These are phyloP conservation scores for Stachybotrys elegans DNA, from an alignment of 2,329 filamentous ascomycete species.

Conservation along the genomic window DNA sequence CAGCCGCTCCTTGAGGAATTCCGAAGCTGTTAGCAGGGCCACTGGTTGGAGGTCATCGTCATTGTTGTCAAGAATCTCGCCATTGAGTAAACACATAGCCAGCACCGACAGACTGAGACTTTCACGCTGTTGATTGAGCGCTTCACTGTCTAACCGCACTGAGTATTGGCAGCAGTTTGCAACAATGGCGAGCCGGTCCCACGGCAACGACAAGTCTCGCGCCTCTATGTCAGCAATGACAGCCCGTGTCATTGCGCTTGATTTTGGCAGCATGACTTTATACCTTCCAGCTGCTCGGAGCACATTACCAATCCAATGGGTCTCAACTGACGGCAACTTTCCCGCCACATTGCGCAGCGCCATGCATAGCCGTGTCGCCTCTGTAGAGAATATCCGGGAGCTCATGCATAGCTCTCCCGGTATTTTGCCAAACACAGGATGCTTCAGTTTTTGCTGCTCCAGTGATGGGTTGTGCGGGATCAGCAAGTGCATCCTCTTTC, in stretches of 20 bases:
- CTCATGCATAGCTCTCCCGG: conserved; percentile 19
- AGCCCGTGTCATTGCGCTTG: conserved; percentile 18
- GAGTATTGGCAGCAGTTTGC: conserved; percentile 28
- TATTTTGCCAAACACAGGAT: background rate
- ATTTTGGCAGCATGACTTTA: conserved; percentile 11
- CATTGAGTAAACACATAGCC: conserved; percentile 23
- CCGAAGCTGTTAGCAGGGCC: conserved; percentile 5
- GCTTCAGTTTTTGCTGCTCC: conserved; percentile 14
- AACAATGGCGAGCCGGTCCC: conserved; percentile 22
- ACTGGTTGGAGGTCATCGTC: background rate
- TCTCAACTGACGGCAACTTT: conserved; percentile 4
- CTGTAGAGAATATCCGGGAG: conserved; percentile 13
- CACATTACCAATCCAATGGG: conserved; percentile 2
- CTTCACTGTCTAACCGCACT: conserved; percentile 13
- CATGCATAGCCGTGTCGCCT: conserved; percentile 19
- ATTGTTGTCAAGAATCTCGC: conserved; percentile 29
- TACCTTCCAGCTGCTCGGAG: conserved; percentile 20
- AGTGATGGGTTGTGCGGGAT: conserved; percentile 16
- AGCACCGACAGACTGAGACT: conserved; percentile 22
- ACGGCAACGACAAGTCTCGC: conserved; percentile 14
- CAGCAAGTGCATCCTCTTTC: conserved; percentile 19
- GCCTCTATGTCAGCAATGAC: conserved; percentile 18
- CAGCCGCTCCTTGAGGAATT: conserved; percentile 9
- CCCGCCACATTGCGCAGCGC: conserved; percentile 8
- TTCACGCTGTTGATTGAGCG: conserved; percentile 8